A percentile compares a stretch with the other conserved stretches of the same genome.
Conservation (phyloP, 139 green algal species). For the Desmodesmus armatus region DNA sequence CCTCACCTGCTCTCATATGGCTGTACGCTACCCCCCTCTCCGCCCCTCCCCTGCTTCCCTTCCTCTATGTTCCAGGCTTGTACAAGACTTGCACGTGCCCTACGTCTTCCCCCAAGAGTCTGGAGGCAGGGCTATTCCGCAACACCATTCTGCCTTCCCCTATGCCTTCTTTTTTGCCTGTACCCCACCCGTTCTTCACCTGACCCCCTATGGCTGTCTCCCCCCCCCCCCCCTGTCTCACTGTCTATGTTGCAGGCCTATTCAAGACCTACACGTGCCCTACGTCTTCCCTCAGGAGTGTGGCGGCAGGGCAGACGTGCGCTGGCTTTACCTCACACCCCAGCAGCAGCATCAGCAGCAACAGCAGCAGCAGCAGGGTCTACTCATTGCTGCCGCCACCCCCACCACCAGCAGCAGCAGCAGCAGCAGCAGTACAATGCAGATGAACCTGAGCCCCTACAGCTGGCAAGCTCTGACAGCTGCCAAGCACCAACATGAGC, state of each 20-base stretch:
- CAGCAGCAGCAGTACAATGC: neutral
- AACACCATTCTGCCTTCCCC: neutral
- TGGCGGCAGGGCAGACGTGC: slow-evolving; percentile 80
- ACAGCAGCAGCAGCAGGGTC: neutral
- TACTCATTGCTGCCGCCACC: neutral
- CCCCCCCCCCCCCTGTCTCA: no score
- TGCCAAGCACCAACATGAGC: slow-evolving; percentile 80
- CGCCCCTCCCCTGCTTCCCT: no score
- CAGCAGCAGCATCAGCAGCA: neutral
- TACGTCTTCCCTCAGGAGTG: slow-evolving; percentile 90
- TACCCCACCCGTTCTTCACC: no score
- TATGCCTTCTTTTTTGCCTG: neutral
- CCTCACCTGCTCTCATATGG: no score
- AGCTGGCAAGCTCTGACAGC: slow-evolving; percentile 47
- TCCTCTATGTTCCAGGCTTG: neutral
- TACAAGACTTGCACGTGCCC: slow-evolving; percentile 76
- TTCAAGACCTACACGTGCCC: slow-evolving; percentile 76
- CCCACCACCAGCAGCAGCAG: neutral
- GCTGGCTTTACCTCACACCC: slow-evolving; percentile 58
- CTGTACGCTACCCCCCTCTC: neutral
- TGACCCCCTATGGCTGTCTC: no score
- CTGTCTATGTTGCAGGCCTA: neutral
- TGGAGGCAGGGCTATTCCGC: slow-evolving; percentile 67
- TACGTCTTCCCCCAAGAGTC: slow-evolving; percentile 90
- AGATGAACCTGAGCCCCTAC: neutral